Base-by-base conservation (phyloP, 352 stramenopile genomes). In the Phytophthora melonis region DNA sequence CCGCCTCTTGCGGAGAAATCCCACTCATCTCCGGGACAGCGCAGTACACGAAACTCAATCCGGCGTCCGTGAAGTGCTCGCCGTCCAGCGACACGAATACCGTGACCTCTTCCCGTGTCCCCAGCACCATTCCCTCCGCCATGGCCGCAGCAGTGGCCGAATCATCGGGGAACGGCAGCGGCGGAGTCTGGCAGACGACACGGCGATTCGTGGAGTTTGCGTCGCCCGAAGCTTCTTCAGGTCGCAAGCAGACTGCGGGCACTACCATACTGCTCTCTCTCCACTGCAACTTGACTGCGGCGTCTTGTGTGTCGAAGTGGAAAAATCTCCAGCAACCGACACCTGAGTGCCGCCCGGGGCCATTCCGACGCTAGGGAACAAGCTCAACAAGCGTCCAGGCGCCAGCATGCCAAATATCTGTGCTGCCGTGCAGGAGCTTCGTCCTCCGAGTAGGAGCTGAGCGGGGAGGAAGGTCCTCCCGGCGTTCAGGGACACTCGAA, bases 291-390 rank as follows among this genome's bases (percentile, higher is more conserved):
- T 76, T 76, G 2, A 89, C 81, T 19, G 75, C 68, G 6, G 72
- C 77, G 30, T 94, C 84, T 36, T 88, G 58, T 0, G 85, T 88
- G 36, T 92, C 86, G 49, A 91, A 91, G 30, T 84, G 74, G 30
- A 91, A 88, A 83, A 89, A 25, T 88, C 75, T 0, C 74, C 78
- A 5, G 77, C 70, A 18, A 94, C 60, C 0, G 79, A 78, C 2
- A 94, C 74, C 25, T 84, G 71, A 8, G 85, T 93, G 6, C 79
- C 79, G 19, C 87, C 87, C 10, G 55, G 64, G 3, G 81, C 58
- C 43, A 83, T 78, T 1, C 82, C 83, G 0, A 78, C 57, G 13
- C 54, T 77, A 9, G 87, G 85, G 2, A 81, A 87, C 2, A 86
- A 32, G 41, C 60, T 79, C 39, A 80, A 58, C 5, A 90, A 67